Evolutionary conservation across 2,329 filamentous ascomycete genomes (phyloP), one percentile per base, ranked within the genome.

Genomic region (Arthrobotrys musiformis): DNA sequence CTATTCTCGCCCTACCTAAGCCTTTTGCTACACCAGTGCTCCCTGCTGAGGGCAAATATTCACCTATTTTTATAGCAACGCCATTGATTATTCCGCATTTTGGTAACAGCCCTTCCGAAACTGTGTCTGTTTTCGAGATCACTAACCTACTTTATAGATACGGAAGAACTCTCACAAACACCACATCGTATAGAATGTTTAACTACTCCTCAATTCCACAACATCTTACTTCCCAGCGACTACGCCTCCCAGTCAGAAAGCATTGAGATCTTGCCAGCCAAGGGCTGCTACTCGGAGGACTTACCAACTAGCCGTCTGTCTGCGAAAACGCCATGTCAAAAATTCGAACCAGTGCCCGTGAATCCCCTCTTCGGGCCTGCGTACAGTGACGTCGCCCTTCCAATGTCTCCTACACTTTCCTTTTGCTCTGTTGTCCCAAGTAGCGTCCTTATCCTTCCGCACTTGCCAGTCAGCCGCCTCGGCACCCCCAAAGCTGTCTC

Each of bases 181-280:
- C 5, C 19, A 58, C 54, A 40, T 40, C 2, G 40, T 40, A 40
- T 13, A 58, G 54, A 58, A 58, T 13, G 54, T 3, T 58, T n/a
- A 58, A 13, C 19, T 22, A 37, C 33, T 11, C 17, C 28, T 8
- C 17, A n/a, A 1, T 46, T 37, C 22, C 17, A 50, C 30, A 37
- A 70, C 30, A 61, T 61, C 30, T 4, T 17, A 17, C 66, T 61
- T 11, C 64, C 64, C 24, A 15, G 22, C 24, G 64, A 58, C 19
- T 15, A 22, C 13, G n/a, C 9, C 4, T 58, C 50, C 22, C 15
- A 58, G 8, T 1, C 15, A 7, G 62, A 30, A 42, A 52, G 37
- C 13, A 15, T 42, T 3, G 22, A 17, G 7, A 37, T 7, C 5
- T 52, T 40, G 5, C 1, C 8, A 6, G 2, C 2, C 4, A 58